Evolutionary conservation across 495 filamentous ascomycete species (phyloP).

Genomic region (Penicillium paradoxum): DNA sequence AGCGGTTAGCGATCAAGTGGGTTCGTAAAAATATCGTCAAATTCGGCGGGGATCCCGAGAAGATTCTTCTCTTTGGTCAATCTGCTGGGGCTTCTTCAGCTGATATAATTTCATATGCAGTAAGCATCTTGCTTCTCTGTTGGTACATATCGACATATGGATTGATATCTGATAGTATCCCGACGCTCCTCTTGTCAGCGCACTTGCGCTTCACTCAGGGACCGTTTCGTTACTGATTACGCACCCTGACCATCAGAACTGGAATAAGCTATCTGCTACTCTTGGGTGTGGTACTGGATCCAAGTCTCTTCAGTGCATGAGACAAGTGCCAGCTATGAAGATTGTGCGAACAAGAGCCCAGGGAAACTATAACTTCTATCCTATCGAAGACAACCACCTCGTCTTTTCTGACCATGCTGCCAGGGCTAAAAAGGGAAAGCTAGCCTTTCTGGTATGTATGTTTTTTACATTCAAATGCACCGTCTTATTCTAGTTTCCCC

Average conservation of each 20-base stretch:
- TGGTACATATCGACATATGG: background rate
- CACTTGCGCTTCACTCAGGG: constrained; percentile 47
- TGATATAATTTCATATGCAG: constrained; percentile 28
- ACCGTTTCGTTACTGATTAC: constrained; percentile 12
- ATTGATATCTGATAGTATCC: constrained; percentile 9
- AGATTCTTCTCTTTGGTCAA: constrained; percentile 34
- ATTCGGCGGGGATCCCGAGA: constrained; percentile 35
- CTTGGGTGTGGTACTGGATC: background rate
- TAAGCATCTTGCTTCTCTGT: background rate
- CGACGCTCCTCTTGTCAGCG: constrained; percentile 30
- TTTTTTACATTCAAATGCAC: too few species aligned
- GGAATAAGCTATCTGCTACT: constrained; percentile 1
- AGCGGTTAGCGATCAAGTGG: constrained; percentile 38
- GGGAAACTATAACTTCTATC: constrained; percentile 8
- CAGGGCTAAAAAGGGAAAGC: background rate
- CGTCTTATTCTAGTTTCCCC: too few species aligned
- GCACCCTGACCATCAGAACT: background rate
- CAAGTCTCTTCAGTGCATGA: constrained; percentile 2
- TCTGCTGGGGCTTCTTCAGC: constrained; percentile 29
- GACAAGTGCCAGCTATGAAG: background rate
- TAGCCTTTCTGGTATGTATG: constrained; percentile 4
- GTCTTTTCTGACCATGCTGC: constrained; percentile 10
- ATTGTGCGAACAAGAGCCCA: background rate
- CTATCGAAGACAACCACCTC: constrained; percentile 4
- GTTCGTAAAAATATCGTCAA: constrained; percentile 27